These are phyloP conservation scores for Wakefieldia striispora DNA, from an alignment of 768 basidiomycete species.

Conservation along the genomic window DNA sequence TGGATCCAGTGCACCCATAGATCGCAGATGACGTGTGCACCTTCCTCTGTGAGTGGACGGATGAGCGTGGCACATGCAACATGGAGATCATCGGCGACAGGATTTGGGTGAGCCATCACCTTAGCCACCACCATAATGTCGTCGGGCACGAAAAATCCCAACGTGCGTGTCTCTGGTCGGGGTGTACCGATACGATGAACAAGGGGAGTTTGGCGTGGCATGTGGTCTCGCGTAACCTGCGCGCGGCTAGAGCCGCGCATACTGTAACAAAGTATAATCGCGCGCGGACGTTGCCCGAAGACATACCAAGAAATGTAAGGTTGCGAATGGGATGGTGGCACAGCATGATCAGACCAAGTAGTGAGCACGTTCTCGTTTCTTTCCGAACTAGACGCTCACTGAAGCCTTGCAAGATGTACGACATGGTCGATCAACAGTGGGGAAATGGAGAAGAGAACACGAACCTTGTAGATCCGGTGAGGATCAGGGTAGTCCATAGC, in stretches of 20 bases:
- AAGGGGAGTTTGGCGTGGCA: slow-evolving; percentile 28
- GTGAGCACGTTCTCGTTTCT: not conserved
- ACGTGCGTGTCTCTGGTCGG: slow-evolving; percentile 21
- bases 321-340: slow-evolving; percentile 10
- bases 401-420: not conserved
- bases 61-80: slow-evolving; percentile 18
- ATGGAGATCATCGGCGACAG: slow-evolving; percentile 16
- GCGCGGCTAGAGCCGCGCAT: slow-evolving; percentile 18
- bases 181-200: slow-evolving; percentile 24
- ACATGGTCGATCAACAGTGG: not conserved
- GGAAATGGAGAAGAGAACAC: not conserved
- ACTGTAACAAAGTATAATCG: slow-evolving; percentile 27
- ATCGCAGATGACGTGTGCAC: not conserved
- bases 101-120: slow-evolving; percentile 25
- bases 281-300: slow-evolving; percentile 25
- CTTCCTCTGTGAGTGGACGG: slow-evolving; percentile 22
- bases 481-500: not conserved
- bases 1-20: not conserved
- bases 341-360: slow-evolving; percentile 1
- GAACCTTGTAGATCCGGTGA: not conserved
- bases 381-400: not conserved
- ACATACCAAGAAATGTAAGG: slow-evolving; percentile 28
- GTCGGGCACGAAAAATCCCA: slow-evolving; percentile 17
- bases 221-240: slow-evolving; percentile 22
- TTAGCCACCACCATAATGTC: slow-evolving; percentile 17